Percentiles rank a stretch among this genome's conserved stretches.
phyloP scores from a whole-genome alignment of 1,284 basidiomycete species.

The Grifola frondosa region DNA sequence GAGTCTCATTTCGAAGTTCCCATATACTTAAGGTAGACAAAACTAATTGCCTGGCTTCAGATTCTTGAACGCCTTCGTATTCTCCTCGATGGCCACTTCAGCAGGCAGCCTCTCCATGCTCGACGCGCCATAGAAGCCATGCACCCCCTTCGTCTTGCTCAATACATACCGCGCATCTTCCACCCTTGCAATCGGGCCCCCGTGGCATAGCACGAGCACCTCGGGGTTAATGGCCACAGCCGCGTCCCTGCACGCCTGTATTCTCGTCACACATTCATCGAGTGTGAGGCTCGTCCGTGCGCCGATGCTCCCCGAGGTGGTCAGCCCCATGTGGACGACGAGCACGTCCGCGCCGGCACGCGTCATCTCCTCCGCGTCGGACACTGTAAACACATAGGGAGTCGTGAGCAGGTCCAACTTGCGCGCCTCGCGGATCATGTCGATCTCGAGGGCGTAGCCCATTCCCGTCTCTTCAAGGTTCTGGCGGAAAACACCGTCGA shows the following conservation, averaged over 20 bases:
- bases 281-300: constrained; percentile 23
- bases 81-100: constrained; percentile 24
- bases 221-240: constrained; percentile 20
- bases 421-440: constrained; percentile 24
- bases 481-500: constrained; percentile 24
- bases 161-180: constrained; percentile 24
- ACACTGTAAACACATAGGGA: constrained; percentile 22
- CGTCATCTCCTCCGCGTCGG: constrained; percentile 22
- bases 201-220: constrained; percentile 24
- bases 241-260: constrained; percentile 24
- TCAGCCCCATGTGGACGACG: constrained; percentile 28
- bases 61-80: constrained; percentile 22
- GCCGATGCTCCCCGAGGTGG: constrained; percentile 26
- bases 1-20: too few species aligned
- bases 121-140: constrained; percentile 28
- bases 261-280: constrained; percentile 20
- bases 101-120: constrained; percentile 26
- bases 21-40: too few species aligned
- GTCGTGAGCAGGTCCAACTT: constrained; percentile 23
- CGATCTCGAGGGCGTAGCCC: constrained; percentile 24
- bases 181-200: constrained; percentile 21
- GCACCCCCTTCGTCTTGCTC: constrained; percentile 18
- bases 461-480: constrained; percentile 27
- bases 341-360: constrained; percentile 24
- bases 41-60: too few species aligned